A percentile compares a stretch with the other conserved stretches of the same genome.
phyloP scores from a whole-genome alignment of 108 stramenopile species.

The Licmophora abbreviata region DNA sequence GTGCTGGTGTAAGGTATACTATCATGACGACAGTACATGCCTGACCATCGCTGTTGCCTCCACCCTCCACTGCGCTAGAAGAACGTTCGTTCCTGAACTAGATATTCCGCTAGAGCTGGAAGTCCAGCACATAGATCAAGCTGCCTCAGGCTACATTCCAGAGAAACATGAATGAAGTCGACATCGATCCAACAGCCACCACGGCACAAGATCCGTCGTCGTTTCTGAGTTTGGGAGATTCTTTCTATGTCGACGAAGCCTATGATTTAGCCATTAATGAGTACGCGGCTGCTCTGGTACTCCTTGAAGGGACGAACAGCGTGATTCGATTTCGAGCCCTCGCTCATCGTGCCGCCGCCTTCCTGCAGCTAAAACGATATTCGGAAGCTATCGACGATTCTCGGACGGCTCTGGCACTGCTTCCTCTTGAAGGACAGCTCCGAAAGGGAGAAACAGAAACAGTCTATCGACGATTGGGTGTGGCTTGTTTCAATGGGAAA shows the following conservation, averaged over 20 bases:
- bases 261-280: slow-evolving; percentile 45
- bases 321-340: slow-evolving; percentile 37
- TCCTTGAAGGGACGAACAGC: slow-evolving; percentile 9
- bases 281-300: slow-evolving; percentile 49
- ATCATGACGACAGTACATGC: too few relatives aligned
- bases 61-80: too few relatives aligned
- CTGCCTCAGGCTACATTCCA: too few relatives aligned
- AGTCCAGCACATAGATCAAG: too few relatives aligned
- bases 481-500: slow-evolving; percentile 42
- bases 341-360: slow-evolving; percentile 58
- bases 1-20: too few relatives aligned
- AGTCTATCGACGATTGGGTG: slow-evolving; percentile 32
- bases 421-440: slow-evolving; percentile 14
- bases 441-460: slow-evolving; percentile 43
- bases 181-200: too few relatives aligned
- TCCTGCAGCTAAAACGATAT: slow-evolving; percentile 50
- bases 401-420: slow-evolving; percentile 36
- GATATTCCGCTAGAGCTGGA: too few relatives aligned
- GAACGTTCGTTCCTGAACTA: too few relatives aligned
- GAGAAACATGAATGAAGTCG: too few relatives aligned
- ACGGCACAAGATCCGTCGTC: too few relatives aligned
- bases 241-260: slow-evolving; percentile 56
- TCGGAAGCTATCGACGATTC: slow-evolving; percentile 66
- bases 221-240: slow-evolving; percentile 43
- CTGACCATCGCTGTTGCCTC: too few relatives aligned